phyloP scores from a whole-genome alignment of 2,329 filamentous ascomycete species.

The Dactylellina sp. region DNA sequence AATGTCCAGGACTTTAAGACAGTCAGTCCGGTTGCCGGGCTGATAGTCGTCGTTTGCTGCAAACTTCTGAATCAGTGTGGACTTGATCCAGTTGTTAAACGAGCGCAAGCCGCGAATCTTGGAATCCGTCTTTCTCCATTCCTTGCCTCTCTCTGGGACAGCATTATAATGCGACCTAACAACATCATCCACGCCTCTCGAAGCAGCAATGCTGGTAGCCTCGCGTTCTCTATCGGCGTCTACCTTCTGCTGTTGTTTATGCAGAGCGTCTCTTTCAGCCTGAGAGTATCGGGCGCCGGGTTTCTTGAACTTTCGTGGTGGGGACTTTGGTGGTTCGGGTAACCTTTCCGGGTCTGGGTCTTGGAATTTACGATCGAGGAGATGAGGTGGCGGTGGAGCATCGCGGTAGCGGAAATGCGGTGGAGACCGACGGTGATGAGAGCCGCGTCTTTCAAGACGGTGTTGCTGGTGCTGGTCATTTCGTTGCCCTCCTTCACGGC shows the following conservation, averaged over 20 bases:
- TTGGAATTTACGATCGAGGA: slow-evolving; percentile 37
- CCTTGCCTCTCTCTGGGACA: slow-evolving; percentile 89
- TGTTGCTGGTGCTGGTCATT: slow-evolving; percentile 29
- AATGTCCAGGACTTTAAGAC: slow-evolving; percentile 87
- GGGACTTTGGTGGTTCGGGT: slow-evolving; percentile 26
- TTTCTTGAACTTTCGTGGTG: slow-evolving; percentile 50
- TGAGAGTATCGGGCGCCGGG: slow-evolving; percentile 45
- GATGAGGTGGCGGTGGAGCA: slow-evolving; percentile 36
- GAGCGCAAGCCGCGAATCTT: slow-evolving; percentile 93
- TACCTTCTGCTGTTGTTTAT: slow-evolving; percentile 28
- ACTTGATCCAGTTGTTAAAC: slow-evolving; percentile 99
- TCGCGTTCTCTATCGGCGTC: slow-evolving; percentile 50
- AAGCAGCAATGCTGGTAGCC: slow-evolving; percentile 37
- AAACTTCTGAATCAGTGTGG: slow-evolving; percentile 96
- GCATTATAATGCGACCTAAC: slow-evolving; percentile 96
- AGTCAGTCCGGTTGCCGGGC: slow-evolving; percentile 66
- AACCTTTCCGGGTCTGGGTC: slow-evolving; percentile 44
- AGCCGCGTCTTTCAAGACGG: slow-evolving; percentile 21
- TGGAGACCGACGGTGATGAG: slow-evolving; percentile 33
- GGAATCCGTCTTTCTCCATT: slow-evolving; percentile 94
- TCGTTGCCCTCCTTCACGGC: slow-evolving; percentile 31
- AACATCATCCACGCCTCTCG: slow-evolving; percentile 79
- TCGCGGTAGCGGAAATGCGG: slow-evolving; percentile 51
- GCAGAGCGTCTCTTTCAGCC: slow-evolving; percentile 42
- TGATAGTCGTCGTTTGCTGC: slow-evolving; percentile 79